Evolutionary conservation across 768 basidiomycete genomes (phyloP), one percentile per base, ranked within the genome.

Genomic region (Russula abietina): DNA sequence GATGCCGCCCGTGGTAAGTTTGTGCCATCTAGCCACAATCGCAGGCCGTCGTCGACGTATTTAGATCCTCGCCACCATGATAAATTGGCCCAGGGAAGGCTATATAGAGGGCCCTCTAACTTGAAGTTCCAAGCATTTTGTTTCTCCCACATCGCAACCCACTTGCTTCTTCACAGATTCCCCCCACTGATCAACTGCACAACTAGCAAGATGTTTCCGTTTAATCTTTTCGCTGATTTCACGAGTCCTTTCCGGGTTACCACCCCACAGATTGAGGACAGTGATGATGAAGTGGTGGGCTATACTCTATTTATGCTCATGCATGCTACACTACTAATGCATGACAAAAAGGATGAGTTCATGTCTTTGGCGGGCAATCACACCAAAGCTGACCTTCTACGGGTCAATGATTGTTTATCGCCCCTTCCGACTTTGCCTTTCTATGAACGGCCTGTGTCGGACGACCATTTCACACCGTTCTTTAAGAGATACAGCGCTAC

Each of bases 221-320:
- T 63, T 12, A 30, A 54, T 19, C 19, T 63, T 28, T 41, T 63
- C 28, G 11, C 57, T 11, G 46, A 56, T n/a, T 30, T 53, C 1
- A 17, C 50, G 24, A 51, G 43, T 41, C 38, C 62, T 36, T 63
- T 59, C 45, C 30, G 62, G 52, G 11, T 36, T 17, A 4, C 28
- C 16, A 9, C 19, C n/a, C 19, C 22, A 16, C 36, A 22, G 14
- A 55, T 63, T 10, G 62, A 54, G 19, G 57, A 59, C 45, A 59
- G 57, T 38, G 62, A 58, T 26, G 61, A 63, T 33, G 62, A 63
- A 46, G 14, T 16, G 50, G 62, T 59, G n/a, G 3, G 62, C 17
- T 11, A 24, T 39, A 5, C 22, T 38, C 16, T 28, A 14, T 41
- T 48, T 54, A 11, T 54, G 26, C n/a, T 54, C 52, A 22, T 54